A percentile compares a stretch with the other conserved stretches of the same genome.
phyloP scores from a whole-genome alignment of 129 eudicot species.

The Tagetes erecta region DNA sequence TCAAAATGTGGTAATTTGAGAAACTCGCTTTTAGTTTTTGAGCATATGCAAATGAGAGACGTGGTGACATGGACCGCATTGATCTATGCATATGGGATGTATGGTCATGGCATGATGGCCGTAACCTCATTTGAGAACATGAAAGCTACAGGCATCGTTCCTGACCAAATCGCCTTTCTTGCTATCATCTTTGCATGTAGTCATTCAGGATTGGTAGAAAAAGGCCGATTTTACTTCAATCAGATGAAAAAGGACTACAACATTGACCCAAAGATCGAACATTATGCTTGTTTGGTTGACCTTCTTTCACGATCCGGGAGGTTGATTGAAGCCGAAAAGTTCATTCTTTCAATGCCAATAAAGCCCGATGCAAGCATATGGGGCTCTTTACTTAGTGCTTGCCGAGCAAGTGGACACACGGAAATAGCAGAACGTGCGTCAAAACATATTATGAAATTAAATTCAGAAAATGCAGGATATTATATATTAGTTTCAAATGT shows the following conservation, averaged over 20 bases:
- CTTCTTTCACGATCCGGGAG: slow-evolving; percentile 62
- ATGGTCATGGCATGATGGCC: slow-evolving; percentile 72
- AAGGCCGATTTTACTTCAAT: slow-evolving; percentile 51
- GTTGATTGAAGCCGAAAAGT: slow-evolving; percentile 60
- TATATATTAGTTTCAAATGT: slow-evolving; percentile 63
- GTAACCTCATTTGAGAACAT: slow-evolving; percentile 53
- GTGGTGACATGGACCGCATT: slow-evolving; percentile 68
- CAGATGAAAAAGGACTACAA: slow-evolving; percentile 59
- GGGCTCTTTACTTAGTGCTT: slow-evolving; percentile 73
- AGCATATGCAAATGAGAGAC: slow-evolving; percentile 53
- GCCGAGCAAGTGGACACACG: slow-evolving; percentile 47
- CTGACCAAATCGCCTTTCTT: slow-evolving; percentile 61
- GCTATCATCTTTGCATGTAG: slow-evolving; percentile 71
- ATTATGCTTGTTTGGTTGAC: slow-evolving; percentile 76
- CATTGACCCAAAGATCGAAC: slow-evolving; percentile 59
- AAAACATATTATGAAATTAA: slow-evolving; percentile 42
- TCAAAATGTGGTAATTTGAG: slow-evolving; percentile 64
- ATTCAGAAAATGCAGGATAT: slow-evolving; percentile 54
- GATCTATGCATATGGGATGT: slow-evolving; percentile 69
- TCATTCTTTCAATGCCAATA: slow-evolving; percentile 64
- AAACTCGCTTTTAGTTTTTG: slow-evolving; percentile 46
- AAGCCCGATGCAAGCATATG: slow-evolving; percentile 77
- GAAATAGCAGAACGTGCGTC: slow-evolving; percentile 61
- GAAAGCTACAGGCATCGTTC: slow-evolving; percentile 53
- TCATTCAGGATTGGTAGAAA: slow-evolving; percentile 72